Evolutionary conservation across 805 yeast species (phyloP), one percentile per base, ranked within the genome.

Genomic region (Saccharomycopsis sp.): DNA sequence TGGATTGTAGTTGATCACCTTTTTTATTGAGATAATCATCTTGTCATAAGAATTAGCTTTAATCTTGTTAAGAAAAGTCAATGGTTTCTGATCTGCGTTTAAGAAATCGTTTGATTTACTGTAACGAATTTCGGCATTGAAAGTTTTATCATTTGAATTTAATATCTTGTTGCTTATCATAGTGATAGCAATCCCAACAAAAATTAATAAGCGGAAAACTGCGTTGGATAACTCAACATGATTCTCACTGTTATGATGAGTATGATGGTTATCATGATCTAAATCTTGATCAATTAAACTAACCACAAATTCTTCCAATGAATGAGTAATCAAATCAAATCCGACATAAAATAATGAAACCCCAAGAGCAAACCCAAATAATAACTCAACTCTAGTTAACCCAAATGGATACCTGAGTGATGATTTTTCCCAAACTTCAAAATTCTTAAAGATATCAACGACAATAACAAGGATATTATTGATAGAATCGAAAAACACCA

Each of bases 371-470:
- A 89, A 89, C 2, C 95, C 94, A 37, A 84, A 79, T 14, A 90
- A 64, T 0, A 90, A 94, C 57, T 90, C 96, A 13, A 85, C 71
- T 47, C 98, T 70, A n/a, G 94, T 95, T 21, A 90, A 66, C 0
- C 97, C 98, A 67, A 90, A 90, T 0, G 98, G 98, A 52, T 79
- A 84, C 11, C 80, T 79, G 26, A 93, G 68, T 1, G 95, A 84
- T 4, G 89, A 75, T 45, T 75, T 77, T 52, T 75, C 79, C 96
- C 97, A 93, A 4, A 84, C 94, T 52, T 86, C 94, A 62, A 90
- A 90, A 58, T 89, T 93, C n/a, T 86, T 74, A 75, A 90, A 74
- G 9, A 87, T 72, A 48, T 82, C 87, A 4, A 87, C 96, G 14
- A 74, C 61, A 0, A 84, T 82, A 2, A 81, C 71, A 13, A 83